Percentiles rank a stretch among this genome's conserved stretches.
These are phyloP conservation scores for Mucor sp. DNA, from an alignment of 371 early-diverging fungal genomes.

Conservation along the genomic window DNA sequence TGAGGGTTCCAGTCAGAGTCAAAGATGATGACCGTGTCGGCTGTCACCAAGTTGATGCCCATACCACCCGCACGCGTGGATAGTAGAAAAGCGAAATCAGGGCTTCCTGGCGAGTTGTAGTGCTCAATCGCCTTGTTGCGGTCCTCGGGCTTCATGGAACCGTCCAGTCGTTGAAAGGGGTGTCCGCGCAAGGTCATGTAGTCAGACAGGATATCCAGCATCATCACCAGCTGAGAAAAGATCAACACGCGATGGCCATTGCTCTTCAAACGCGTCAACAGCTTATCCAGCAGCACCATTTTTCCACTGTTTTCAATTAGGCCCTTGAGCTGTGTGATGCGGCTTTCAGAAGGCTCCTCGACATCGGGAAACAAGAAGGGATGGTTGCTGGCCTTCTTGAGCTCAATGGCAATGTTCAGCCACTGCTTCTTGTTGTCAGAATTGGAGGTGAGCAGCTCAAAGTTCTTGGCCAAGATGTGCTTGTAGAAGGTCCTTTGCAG, in stretches of 20 bases:
- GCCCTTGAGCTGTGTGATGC: constrained; percentile 77
- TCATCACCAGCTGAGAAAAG: constrained; percentile 95
- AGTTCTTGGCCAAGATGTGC: constrained; percentile 91
- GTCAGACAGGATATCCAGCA: constrained; percentile 94
- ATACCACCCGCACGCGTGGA: constrained; percentile 99
- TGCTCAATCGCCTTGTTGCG: constrained; percentile 97
- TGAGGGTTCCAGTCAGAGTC: constrained; percentile 99
- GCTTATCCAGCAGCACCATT: constrained; percentile 93
- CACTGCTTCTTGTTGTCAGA: constrained; percentile 86
- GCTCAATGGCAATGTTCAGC: constrained; percentile 95
- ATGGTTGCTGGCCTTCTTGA: constrained; percentile 99
- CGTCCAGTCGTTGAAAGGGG: constrained; percentile 96
- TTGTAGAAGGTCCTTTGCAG: constrained; percentile 93
- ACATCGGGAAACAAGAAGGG: constrained; percentile 96
- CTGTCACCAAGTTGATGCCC: constrained; percentile 98
- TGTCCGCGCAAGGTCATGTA: constrained; percentile 85
- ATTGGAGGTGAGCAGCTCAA: constrained; percentile 83
- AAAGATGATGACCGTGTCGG: constrained; percentile 99
- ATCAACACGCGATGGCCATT: constrained; percentile 95
- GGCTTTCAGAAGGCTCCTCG: constrained; percentile 66
- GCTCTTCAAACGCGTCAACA: constrained; percentile 81
- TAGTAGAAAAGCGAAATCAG: constrained; percentile 97
- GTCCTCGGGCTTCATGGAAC: constrained; percentile 88
- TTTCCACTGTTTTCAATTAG: constrained; percentile 92
- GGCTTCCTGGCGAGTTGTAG: constrained; percentile 95